Percentiles rank a stretch among this genome's conserved stretches.
These are phyloP conservation scores for Mycena metata DNA, from an alignment of 768 basidiomycete genomes.

Conservation along the genomic window DNA sequence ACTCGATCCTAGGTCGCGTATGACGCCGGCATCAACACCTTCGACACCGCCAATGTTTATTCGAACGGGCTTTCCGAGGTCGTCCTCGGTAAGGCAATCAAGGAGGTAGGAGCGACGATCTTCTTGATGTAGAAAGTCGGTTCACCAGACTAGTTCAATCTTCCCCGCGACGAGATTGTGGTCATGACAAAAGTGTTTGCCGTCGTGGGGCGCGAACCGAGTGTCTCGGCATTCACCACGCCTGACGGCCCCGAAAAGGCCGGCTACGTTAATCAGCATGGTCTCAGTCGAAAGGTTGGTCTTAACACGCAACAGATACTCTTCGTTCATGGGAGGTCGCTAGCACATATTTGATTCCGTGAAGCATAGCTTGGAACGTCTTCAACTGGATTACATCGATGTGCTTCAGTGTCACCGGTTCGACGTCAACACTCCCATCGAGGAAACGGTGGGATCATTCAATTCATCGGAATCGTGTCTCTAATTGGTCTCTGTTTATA, in stretches of 20 bases:
- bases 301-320: not conserved
- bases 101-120: too few species aligned
- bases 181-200: conserved; percentile 79
- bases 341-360: conserved; percentile 82
- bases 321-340: conserved; percentile 17
- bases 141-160: too few species aligned
- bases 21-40: conserved; percentile 74
- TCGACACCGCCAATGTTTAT: conserved; percentile 73
- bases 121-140: too few species aligned
- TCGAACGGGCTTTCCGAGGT: conserved; percentile 76
- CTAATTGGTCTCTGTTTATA: conserved; percentile 34
- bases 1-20: conserved; percentile 47
- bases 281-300: conserved; percentile 60
- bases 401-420: conserved; percentile 80
- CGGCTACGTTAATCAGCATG: conserved; percentile 71
- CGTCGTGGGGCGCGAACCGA: conserved; percentile 46
- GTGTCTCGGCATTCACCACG: conserved; percentile 20
- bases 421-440: conserved; percentile 69
- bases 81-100: conserved; percentile 80
- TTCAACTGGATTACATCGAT: conserved; percentile 85
- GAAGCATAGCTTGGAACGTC: conserved; percentile 70
- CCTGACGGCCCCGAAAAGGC: conserved; percentile 47
- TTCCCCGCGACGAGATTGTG: conserved; percentile 83
- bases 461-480: not conserved
- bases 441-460: conserved; percentile 58